Evolutionary conservation across 2,329 filamentous ascomycete species (phyloP).

Genomic region (Bipolaris sorokiniana): DNA sequence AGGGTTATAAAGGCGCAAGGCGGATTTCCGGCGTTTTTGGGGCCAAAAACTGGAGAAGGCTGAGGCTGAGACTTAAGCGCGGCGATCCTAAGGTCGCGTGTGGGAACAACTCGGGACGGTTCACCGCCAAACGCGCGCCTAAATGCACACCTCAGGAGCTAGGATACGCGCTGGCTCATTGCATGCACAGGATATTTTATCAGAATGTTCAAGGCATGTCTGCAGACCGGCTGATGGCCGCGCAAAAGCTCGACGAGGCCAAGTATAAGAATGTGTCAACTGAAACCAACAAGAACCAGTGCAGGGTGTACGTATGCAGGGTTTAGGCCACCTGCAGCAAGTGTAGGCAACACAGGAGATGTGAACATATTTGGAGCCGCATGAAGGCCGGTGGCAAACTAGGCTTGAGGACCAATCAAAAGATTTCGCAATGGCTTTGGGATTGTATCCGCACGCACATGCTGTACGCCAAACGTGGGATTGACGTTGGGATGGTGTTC

Average conservation of each 20-base stretch:
- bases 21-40: constrained; percentile 5
- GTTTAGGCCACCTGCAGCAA: constrained; percentile 4
- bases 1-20: constrained; percentile 7
- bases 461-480: too few species aligned
- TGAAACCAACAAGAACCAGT: constrained; percentile 11
- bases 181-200: neutral
- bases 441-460: neutral
- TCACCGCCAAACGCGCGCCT: constrained; percentile 7
- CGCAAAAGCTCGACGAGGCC: neutral
- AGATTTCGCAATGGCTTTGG: neutral
- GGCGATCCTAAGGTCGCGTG: constrained; percentile 1
- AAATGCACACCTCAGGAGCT: neutral
- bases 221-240: neutral
- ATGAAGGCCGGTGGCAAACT: neutral
- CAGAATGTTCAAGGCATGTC: neutral
- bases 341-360: constrained; percentile 1
- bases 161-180: neutral
- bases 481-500: neutral
- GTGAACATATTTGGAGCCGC: constrained; percentile 3
- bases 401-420: neutral
- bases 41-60: constrained; percentile 10
- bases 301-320: constrained; percentile 5
- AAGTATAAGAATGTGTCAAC: neutral
- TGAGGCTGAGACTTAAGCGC: constrained; percentile 14
- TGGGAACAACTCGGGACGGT: constrained; percentile 2